phyloP scores from a whole-genome alignment of 805 yeast species.

The Ogataea trehalophila region DNA sequence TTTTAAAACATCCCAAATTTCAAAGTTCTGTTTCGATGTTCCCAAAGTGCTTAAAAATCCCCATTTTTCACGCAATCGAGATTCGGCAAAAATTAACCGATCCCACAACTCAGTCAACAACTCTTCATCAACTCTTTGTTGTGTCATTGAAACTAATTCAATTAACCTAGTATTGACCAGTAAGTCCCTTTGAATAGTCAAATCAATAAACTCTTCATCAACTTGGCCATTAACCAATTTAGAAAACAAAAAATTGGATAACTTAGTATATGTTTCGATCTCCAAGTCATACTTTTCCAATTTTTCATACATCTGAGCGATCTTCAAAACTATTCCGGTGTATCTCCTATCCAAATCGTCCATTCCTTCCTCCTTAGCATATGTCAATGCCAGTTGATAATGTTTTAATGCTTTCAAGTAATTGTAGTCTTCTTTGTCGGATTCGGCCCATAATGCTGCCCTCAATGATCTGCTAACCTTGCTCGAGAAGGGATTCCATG shows the following conservation, averaged over 20 bases:
- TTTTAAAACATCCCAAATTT: slow-evolving; percentile 19
- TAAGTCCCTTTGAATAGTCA: slow-evolving; percentile 27
- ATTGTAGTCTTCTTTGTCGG: slow-evolving; percentile 54
- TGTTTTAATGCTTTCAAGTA: slow-evolving; percentile 62
- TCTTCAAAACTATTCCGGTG: slow-evolving; percentile 84
- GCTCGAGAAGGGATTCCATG: slow-evolving; percentile 30
- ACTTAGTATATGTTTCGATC: slow-evolving; percentile 41
- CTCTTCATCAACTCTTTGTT: slow-evolving; percentile 3
- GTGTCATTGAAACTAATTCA: slow-evolving; percentile 10
- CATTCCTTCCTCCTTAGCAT: slow-evolving; percentile 52
- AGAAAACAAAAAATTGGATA: slow-evolving; percentile 24
- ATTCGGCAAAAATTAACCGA: slow-evolving; percentile 25
- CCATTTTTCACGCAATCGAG: slow-evolving; percentile 13
- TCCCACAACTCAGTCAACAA: slow-evolving; percentile 23
- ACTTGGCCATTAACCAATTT: slow-evolving; percentile 24
- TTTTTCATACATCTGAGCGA: slow-evolving; percentile 82
- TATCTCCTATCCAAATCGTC: slow-evolving; percentile 68
- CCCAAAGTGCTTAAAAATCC: slow-evolving; percentile 11
- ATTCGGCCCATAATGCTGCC: slow-evolving; percentile 80
- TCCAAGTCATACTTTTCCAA: slow-evolving; percentile 62
- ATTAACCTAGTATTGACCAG: slow-evolving; percentile 25
- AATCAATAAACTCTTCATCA: slow-evolving; percentile 19
- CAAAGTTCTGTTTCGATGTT: slow-evolving; percentile 1
- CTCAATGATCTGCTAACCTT: slow-evolving; percentile 66
- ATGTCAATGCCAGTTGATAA: slow-evolving; percentile 70